Evolutionary conservation across 164 flowering plant genomes (phyloP).

Genomic region (Aristolochia fimbriata): DNA sequence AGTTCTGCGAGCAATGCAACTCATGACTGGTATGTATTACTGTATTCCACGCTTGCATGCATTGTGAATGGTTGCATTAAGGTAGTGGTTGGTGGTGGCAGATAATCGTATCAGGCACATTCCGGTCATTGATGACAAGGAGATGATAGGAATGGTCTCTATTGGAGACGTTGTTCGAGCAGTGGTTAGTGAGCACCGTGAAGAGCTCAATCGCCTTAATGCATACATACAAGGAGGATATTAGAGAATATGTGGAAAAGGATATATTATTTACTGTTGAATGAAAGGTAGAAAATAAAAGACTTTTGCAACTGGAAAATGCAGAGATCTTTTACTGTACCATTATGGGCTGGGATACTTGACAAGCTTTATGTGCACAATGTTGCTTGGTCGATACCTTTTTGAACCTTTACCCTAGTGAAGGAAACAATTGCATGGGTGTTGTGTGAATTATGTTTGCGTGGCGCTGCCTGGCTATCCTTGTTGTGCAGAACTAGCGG

Average conservation of each 20-base stretch:
- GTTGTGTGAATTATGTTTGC: no score
- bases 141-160: slow-evolving; percentile 95
- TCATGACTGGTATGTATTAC: slow-evolving; percentile 77
- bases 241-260: slow-evolving; percentile 17
- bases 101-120: slow-evolving; percentile 98
- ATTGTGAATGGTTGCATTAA: neutral
- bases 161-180: slow-evolving; percentile 99
- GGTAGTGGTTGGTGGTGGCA: slow-evolving; percentile 17
- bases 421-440: no score
- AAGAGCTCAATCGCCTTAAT: slow-evolving; percentile 87
- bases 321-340: no score
- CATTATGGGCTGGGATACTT: no score
- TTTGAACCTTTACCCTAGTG: no score
- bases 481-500: no score
- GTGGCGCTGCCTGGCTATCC: no score
- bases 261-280: no score
- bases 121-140: slow-evolving; percentile 60
- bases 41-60: neutral
- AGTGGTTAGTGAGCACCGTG: slow-evolving; percentile 89
- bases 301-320: no score
- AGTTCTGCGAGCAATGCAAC: slow-evolving; percentile 91
- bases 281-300: no score
- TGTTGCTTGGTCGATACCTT: no score
- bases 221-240: slow-evolving; percentile 94
- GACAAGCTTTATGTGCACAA: no score